phyloP scores from a whole-genome alignment of 768 basidiomycete species.

The Mycena vulgaris region DNA sequence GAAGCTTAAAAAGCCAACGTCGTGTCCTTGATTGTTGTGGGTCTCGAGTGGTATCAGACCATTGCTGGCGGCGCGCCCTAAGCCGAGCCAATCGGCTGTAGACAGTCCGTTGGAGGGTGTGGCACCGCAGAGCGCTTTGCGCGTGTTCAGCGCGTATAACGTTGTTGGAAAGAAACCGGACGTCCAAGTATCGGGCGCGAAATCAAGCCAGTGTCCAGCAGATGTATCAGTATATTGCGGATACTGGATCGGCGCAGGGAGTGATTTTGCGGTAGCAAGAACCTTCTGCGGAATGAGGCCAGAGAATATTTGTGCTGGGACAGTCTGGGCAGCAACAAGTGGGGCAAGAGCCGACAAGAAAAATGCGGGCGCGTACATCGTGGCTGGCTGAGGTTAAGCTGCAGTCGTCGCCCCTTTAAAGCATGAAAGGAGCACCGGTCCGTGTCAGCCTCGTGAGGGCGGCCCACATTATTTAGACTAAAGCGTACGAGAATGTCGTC shows the following conservation, averaged over 20 bases:
- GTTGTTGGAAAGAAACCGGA: conserved; percentile 78
- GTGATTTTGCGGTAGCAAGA: conserved; percentile 64
- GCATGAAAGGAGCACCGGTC: conserved; percentile 38
- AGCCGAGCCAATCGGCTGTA: conserved; percentile 68
- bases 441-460: conserved; percentile 36
- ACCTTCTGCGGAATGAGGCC: conserved; percentile 72
- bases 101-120: conserved; percentile 54
- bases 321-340: conserved; percentile 40
- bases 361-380: conserved; percentile 34
- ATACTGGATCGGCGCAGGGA: conserved; percentile 62
- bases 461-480: background rate
- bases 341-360: conserved; percentile 36
- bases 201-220: conserved; percentile 66
- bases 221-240: conserved; percentile 72
- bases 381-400: conserved; percentile 16
- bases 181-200: conserved; percentile 74
- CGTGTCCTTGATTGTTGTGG: conserved; percentile 70
- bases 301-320: conserved; percentile 70
- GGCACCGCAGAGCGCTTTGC: conserved; percentile 63
- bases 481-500: conserved; percentile 8
- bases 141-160: conserved; percentile 71
- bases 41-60: conserved; percentile 66
- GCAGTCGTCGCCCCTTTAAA: conserved; percentile 25
- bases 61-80: conserved; percentile 67
- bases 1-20: conserved; percentile 81